Base-by-base conservation (phyloP, 495 filamentous ascomycete genomes). In the Aspergillus coremiiformis region DNA sequence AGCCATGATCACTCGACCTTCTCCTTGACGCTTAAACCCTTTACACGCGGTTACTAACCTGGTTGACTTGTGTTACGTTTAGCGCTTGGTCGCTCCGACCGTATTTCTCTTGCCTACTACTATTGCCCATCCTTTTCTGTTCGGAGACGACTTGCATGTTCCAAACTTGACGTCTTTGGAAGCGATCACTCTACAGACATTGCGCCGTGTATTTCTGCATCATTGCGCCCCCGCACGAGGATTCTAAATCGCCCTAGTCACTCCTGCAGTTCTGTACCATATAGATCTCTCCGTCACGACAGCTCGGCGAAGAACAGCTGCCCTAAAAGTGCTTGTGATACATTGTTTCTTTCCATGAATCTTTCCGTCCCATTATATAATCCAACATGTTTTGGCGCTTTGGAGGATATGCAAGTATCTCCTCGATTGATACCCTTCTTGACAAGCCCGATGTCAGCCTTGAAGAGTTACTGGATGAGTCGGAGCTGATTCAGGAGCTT, bases 311-410 rank as follows among this genome's bases (percentile, higher is more conserved):
- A 52, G 44, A 46, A 43, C 32, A 42, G 9, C 51, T 39, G 17
- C 57, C 55, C 54, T 49, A 62, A 59, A 58, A 45, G 41, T 39
- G 53, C 44, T 55, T 57, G 47, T 56, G 55, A 57, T 64, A 59
- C 47, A 53, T 51, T 39, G 20, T 51, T 44, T 51, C 44, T 48
- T 71, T 68, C 60, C 66, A 71, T 76, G 73, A 72, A 55, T 68
- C 32, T 55, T 59, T 63, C 63, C 60, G 51, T 59, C 59, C 54
- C 58, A 58, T 67, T 64, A 66, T 66, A 67, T 72, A 76, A 62
- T 67, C 66, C 85, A 89, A 69, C 72, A 96, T 96, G 91, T 96
- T 96, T 70, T 96, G 91, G 91, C 84, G 90, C 69, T 96, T 96
- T 75, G 91, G 94, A 75, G 90, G 90, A 67, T 97, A 97, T 79